Percentiles rank a stretch among this genome's conserved stretches.
Conservation (phyloP, 2,329 filamentous ascomycete species). For the Claviceps africana region DNA sequence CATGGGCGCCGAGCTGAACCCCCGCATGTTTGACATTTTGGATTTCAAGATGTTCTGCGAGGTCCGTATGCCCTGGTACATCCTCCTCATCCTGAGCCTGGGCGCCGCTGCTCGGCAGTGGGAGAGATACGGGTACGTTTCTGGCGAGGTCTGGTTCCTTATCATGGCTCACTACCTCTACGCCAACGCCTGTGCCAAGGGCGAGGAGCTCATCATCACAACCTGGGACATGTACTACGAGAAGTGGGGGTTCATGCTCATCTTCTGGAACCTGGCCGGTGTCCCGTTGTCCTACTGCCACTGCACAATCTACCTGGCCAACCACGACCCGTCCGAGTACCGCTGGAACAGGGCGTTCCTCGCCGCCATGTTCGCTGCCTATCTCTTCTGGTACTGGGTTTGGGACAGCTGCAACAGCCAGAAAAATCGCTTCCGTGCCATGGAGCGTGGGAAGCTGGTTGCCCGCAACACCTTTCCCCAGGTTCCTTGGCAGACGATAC, state of each 20-base stretch:
- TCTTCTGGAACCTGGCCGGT: constrained; percentile 92
- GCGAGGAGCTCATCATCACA: constrained; percentile 77
- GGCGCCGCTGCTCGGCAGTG: constrained; percentile 71
- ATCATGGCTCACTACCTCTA: constrained; percentile 86
- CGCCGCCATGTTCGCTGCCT: constrained; percentile 49
- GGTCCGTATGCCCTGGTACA: constrained; percentile 84
- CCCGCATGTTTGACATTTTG: constrained; percentile 68
- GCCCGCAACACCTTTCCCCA: constrained; percentile 75
- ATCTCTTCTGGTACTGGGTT: constrained; percentile 75
- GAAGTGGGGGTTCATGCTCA: constrained; percentile 95
- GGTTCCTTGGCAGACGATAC: constrained; percentile 72
- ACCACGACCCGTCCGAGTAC: constrained; percentile 66
- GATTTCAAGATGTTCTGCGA: constrained; percentile 97
- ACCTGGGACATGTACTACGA: constrained; percentile 96
- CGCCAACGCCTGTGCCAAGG: constrained; percentile 83
- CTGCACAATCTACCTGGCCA: constrained; percentile 80
- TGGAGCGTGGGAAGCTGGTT: constrained; percentile 57
- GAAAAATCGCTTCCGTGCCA: constrained; percentile 80
- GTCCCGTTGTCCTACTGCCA: constrained; percentile 88
- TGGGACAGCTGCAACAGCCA: constrained; percentile 90
- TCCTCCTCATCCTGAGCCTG: constrained; percentile 64
- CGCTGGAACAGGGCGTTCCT: constrained; percentile 60
- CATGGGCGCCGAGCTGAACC: constrained; percentile 80
- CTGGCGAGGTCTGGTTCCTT: constrained; percentile 70
- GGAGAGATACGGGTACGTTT: constrained; percentile 73